These are phyloP conservation scores for Hondaea fermentalgiana DNA, from an alignment of 108 stramenopile genomes.

Conservation along the genomic window DNA sequence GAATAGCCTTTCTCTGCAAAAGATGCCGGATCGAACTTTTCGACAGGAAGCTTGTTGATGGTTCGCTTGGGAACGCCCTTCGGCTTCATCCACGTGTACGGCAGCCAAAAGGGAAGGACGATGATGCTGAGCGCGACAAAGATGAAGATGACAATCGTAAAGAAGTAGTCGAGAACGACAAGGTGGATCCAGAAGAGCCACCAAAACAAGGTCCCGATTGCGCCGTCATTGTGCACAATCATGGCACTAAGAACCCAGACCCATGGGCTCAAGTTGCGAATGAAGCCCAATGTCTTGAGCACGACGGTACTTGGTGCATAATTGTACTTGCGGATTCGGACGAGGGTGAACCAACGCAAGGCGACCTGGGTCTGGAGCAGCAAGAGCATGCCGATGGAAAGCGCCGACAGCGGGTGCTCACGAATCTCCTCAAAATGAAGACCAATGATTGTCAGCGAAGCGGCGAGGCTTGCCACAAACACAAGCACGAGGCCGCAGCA, in stretches of 20 bases:
- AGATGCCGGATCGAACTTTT: neutral
- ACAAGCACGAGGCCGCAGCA: neutral
- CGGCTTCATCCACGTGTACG: neutral
- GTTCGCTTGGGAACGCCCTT: neutral
- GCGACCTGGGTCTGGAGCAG: neutral
- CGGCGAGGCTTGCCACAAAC: neutral
- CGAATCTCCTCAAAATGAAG: neutral
- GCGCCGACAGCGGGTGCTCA: neutral
- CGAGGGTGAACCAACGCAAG: neutral
- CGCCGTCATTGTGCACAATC: neutral
- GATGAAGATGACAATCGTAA: neutral
- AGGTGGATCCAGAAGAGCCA: neutral
- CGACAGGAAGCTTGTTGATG: neutral
- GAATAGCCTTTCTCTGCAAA: conserved; percentile 22
- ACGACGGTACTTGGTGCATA: neutral
- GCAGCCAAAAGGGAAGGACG: neutral
- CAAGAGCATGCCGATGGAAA: neutral
- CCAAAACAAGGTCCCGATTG: neutral
- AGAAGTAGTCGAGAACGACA: neutral
- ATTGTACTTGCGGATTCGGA: neutral
- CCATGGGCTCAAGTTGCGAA: neutral
- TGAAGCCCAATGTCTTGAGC: neutral
- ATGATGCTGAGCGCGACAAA: neutral
- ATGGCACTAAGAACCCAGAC: neutral
- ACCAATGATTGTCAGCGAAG: neutral